Evolutionary conservation across 2,329 filamentous ascomycete genomes (phyloP).

Genomic region (Bipolaris cookei): DNA sequence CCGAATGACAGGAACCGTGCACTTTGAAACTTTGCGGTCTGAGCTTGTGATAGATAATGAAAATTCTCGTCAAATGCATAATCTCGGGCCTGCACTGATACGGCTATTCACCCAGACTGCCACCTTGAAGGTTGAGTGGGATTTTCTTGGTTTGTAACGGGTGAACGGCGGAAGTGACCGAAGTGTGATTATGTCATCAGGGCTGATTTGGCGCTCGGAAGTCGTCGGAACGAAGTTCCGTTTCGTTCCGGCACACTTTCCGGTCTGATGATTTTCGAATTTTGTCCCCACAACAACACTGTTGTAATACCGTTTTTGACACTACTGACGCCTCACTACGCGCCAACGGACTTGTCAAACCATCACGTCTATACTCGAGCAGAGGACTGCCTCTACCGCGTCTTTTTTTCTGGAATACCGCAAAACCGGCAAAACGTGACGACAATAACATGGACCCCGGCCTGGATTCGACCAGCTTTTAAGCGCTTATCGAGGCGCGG

Average conservation of each 20-base stretch:
- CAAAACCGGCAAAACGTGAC: neutral
- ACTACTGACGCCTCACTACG: conserved; percentile 2
- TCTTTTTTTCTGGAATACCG: neutral
- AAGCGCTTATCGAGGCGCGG: conserved; percentile 22
- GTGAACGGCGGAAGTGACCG: conserved; percentile 10
- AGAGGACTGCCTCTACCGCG: neutral
- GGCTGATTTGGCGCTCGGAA: conserved; percentile 19
- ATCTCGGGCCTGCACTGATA: neutral
- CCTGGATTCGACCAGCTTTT: conserved; percentile 17
- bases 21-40: neutral
- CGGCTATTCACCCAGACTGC: too few relatives aligned
- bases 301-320: conserved; percentile 4
- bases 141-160: conserved; percentile 1
- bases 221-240: conserved; percentile 20
- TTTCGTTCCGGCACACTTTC: conserved; percentile 16
- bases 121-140: too few relatives aligned
- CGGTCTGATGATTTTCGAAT: conserved; percentile 11
- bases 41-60: neutral
- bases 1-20: neutral
- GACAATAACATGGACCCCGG: conserved; percentile 29
- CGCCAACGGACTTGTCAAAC: neutral
- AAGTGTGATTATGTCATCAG: conserved; percentile 18
- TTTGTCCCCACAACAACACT: conserved; percentile 12
- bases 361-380: neutral
- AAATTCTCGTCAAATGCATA: neutral